Percentiles rank a stretch among this genome's conserved stretches.
phyloP scores from a whole-genome alignment of 805 yeast species.

The Starmerella apicola region DNA sequence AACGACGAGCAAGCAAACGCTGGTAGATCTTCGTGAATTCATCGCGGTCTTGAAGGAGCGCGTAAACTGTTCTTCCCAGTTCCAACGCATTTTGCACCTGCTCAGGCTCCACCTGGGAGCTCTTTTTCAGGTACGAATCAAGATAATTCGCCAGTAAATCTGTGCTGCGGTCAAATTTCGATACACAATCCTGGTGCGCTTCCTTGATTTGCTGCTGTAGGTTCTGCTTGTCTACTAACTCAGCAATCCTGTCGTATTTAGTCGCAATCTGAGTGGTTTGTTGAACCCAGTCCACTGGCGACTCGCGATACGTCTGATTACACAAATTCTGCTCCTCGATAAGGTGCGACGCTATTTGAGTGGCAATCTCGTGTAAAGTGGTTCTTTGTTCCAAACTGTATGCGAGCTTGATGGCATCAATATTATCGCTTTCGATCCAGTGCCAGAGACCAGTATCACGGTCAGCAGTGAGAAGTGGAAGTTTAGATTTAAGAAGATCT shows the following conservation, averaged over 20 bases:
- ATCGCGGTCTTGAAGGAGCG: slow-evolving; percentile 82
- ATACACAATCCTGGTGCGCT: not conserved
- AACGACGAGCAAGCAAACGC: slow-evolving; percentile 74
- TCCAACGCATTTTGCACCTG: slow-evolving; percentile 59
- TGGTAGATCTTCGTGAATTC: slow-evolving; percentile 86
- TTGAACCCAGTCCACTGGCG: slow-evolving; percentile 11
- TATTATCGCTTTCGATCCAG: slow-evolving; percentile 13
- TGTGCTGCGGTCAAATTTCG: not conserved
- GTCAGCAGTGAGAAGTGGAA: slow-evolving; percentile 6
- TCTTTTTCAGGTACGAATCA: slow-evolving; percentile 66
- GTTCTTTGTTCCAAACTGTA: slow-evolving; percentile 17
- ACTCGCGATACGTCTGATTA: slow-evolving; percentile 5
- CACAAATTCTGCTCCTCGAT: slow-evolving; percentile 1
- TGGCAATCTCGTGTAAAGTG: too few relatives aligned
- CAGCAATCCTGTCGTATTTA: slow-evolving; percentile 6
- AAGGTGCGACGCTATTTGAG: slow-evolving; percentile 6
- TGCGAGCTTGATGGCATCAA: slow-evolving; percentile 11
- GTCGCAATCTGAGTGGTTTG: not conserved
- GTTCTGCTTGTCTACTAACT: not conserved
- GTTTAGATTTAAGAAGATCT: slow-evolving; percentile 6
- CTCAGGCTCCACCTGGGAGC: slow-evolving; percentile 42
- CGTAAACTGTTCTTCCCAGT: slow-evolving; percentile 75
- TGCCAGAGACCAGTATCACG: slow-evolving; percentile 11
- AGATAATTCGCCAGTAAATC: slow-evolving; percentile 36
- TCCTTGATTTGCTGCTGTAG: not conserved